These are phyloP conservation scores for Rubroboletus satanas DNA, from an alignment of 768 basidiomycete species.

Conservation along the genomic window DNA sequence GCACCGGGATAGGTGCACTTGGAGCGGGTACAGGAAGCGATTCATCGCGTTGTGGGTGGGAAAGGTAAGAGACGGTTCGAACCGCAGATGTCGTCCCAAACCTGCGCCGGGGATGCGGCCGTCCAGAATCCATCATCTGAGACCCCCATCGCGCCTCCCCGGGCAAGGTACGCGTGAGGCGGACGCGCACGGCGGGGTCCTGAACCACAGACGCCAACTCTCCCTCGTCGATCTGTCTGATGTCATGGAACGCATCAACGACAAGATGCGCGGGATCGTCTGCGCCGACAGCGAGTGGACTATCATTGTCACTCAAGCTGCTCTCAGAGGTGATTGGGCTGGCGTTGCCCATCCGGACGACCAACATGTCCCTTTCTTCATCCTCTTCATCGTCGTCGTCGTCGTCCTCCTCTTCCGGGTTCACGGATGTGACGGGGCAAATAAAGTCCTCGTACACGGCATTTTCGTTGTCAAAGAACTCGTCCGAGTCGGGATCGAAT, in stretches of 20 bases:
- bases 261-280: slow-evolving; percentile 42
- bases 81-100: neutral
- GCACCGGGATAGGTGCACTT: slow-evolving; percentile 31
- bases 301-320: slow-evolving; percentile 44
- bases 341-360: slow-evolving; percentile 30
- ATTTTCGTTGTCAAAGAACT: slow-evolving; percentile 61
- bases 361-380: slow-evolving; percentile 32
- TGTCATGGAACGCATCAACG: slow-evolving; percentile 33
- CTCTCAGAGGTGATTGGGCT: slow-evolving; percentile 39
- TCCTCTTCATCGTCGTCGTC: slow-evolving; percentile 22
- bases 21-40: slow-evolving; percentile 17
- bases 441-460: slow-evolving; percentile 63
- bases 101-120: slow-evolving; percentile 5
- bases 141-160: slow-evolving; percentile 8
- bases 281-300: slow-evolving; percentile 45
- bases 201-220: neutral
- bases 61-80: neutral
- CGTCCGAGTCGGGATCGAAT: slow-evolving; percentile 80
- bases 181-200: slow-evolving; percentile 20
- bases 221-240: slow-evolving; percentile 20
- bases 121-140: slow-evolving; percentile 1
- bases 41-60: slow-evolving; percentile 4
- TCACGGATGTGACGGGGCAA: slow-evolving; percentile 32
- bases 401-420: slow-evolving; percentile 12
- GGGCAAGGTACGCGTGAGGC: slow-evolving; percentile 16